These are phyloP conservation scores for Penicillium cosmopolitanum DNA, from an alignment of 495 filamentous ascomycete species.

Conservation along the genomic window DNA sequence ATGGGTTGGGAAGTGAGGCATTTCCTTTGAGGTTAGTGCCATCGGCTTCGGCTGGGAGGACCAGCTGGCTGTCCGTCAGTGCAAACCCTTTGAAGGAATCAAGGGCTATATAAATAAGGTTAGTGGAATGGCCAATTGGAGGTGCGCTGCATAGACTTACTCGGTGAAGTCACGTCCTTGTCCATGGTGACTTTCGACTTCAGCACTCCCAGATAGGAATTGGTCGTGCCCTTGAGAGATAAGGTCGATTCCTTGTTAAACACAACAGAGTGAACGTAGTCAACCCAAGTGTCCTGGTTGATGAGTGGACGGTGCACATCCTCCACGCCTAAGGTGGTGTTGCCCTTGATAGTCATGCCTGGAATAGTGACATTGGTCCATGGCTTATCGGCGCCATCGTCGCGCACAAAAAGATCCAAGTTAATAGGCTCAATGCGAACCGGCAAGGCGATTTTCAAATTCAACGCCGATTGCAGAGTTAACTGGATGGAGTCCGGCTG, in stretches of 20 bases:
- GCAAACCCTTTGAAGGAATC: conserved; percentile 35
- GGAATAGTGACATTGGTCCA: conserved; percentile 31
- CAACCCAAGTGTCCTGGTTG: conserved; percentile 33
- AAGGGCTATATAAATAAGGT: conserved; percentile 23
- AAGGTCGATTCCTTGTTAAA: conserved; percentile 33
- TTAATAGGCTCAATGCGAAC: conserved; percentile 44
- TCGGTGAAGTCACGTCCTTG: conserved; percentile 40
- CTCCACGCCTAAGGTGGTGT: conserved; percentile 36
- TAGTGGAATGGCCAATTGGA: conserved; percentile 5
- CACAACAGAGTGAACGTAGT: conserved; percentile 41
- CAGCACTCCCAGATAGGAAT: conserved; percentile 39
- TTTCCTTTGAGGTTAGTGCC: conserved; percentile 43
- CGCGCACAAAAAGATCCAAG: conserved; percentile 38
- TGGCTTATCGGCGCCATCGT: conserved; percentile 28
- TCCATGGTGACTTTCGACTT: conserved; percentile 40
- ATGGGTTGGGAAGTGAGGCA: conserved; percentile 42
- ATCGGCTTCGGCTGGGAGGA: conserved; percentile 26
- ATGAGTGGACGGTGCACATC: conserved; percentile 29
- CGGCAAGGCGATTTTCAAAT: conserved; percentile 38
- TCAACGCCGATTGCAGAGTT: conserved; percentile 38
- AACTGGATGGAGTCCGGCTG: conserved; percentile 37
- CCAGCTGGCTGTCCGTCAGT: conserved; percentile 27
- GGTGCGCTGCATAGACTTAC: conserved; percentile 20
- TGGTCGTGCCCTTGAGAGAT: conserved; percentile 37
- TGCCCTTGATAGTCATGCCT: conserved; percentile 36